Percentiles rank a stretch among this genome's conserved stretches.
These are phyloP conservation scores for Xylaria hypoxylon DNA, from an alignment of 2,329 filamentous ascomycete genomes.

Conservation along the genomic window DNA sequence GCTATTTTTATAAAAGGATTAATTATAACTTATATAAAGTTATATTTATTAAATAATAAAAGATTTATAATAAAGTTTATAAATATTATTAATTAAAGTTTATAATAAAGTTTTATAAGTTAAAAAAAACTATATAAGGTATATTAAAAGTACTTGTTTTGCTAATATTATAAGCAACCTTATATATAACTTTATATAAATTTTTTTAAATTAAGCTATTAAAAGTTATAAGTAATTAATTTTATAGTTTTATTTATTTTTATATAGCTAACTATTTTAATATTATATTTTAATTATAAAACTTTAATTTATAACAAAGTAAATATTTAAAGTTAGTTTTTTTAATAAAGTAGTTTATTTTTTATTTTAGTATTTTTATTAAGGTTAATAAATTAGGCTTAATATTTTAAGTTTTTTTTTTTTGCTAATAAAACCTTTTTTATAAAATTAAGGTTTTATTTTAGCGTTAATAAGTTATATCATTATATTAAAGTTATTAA, in stretches of 20 bases:
- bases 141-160: not conserved
- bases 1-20: no score
- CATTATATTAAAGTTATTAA: no score
- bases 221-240: no score
- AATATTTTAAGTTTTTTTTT: no score
- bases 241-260: conserved; percentile 11
- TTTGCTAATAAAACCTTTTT: not conserved
- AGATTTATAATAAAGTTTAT: no score
- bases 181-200: not conserved
- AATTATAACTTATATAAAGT: no score
- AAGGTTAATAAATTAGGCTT: no score
- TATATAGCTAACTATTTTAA: not conserved
- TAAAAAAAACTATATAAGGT: not conserved
- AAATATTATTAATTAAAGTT: not conserved
- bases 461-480: not conserved
- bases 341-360: not conserved
- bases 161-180: not conserved
- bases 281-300: not conserved
- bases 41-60: no score
- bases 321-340: not conserved
- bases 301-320: not conserved
- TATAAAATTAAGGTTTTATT: not conserved
- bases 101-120: conserved; percentile 3
- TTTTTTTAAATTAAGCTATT: no score
- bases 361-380: not conserved